Base-by-base conservation (phyloP, 441 rosid species). In the Euphorbia schlechtendalii region DNA sequence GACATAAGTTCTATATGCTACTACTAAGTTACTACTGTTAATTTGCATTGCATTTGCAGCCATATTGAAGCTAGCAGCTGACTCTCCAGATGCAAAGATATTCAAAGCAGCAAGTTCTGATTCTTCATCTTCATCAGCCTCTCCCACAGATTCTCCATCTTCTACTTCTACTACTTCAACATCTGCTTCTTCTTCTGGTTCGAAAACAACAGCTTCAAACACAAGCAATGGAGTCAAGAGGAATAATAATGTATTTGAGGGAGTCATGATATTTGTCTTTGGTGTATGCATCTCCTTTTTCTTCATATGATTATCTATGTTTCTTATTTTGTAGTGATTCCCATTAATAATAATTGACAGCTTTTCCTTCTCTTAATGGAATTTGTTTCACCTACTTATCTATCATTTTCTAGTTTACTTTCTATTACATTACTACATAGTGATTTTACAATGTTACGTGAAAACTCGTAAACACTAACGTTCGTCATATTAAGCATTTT, bases 21-120 rank as follows among this genome's bases (percentile, higher is more conserved):
- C 30, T 27, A 34, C 40, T 34, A 2, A 34, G 10, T 34, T 34
- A 34, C 6, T 32, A 32, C 40, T 34, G 8, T 5, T 34, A 34
- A 34, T 27, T 27, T 27, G 30, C 17, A 46, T 27, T 27, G 30
- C 17, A 46, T 46, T 61, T 57, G 66, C 73, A 75, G 75, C 25
- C 43, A 17, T 75, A 28, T 18, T 71, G 71, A 78, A 83, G 20
- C 72, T 71, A 0, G 65, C 75, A 28, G 61, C 77, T 38, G 78
- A 75, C 56, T 74, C 83, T n/a, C 78, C 80, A 1, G 77, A 78
- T 14, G 77, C 80, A 55, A 80, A 75, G 81, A 76, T 83, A 18
- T 80, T 83, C 7, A 36, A 71, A 66, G 69, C 66, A 63, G 75
- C 75, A 51, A 69, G 61, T 68, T 49, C 73, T 41, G 81, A 69